Evolutionary conservation across 805 yeast genomes (phyloP).

Genomic region (Saccharomyces paradoxus): DNA sequence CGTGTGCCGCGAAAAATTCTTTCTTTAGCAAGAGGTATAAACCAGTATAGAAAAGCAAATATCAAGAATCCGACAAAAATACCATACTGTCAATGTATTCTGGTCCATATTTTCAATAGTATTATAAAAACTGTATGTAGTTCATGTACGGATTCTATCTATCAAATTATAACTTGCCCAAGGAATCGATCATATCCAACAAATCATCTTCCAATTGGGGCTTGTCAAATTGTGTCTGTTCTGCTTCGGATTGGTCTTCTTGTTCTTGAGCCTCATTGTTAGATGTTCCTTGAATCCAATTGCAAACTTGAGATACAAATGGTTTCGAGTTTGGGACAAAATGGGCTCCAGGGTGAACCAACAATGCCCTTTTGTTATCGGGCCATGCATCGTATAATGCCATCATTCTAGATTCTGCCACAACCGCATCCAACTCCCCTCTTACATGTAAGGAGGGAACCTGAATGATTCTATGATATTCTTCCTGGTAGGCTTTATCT

Average conservation of each 20-base stretch:
- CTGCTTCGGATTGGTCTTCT: slow-evolving; percentile 1
- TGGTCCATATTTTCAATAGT: not conserved
- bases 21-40: not conserved
- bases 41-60: not conserved
- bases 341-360: slow-evolving; percentile 93
- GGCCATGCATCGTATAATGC: slow-evolving; percentile 46
- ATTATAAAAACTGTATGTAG: slow-evolving; percentile 6
- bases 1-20: not conserved
- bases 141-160: not conserved
- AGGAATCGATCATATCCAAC: slow-evolving; percentile 33
- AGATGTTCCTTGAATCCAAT: slow-evolving; percentile 25
- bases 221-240: slow-evolving; percentile 1
- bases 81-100: not conserved
- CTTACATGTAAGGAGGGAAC: slow-evolving; percentile 56
- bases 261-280: not conserved
- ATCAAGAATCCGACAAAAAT: not conserved
- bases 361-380: slow-evolving; percentile 34
- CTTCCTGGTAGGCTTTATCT: slow-evolving; percentile 17
- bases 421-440: slow-evolving; percentile 87
- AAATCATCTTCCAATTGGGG: slow-evolving; percentile 30
- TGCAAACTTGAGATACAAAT: slow-evolving; percentile 28
- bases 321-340: slow-evolving; percentile 81
- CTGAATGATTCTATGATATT: slow-evolving; percentile 16
- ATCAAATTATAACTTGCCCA: slow-evolving; percentile 28
- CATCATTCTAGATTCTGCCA: slow-evolving; percentile 59